phyloP scores from a whole-genome alignment of 2,329 filamentous ascomycete species.

The Pestalotiopsis sp. region DNA sequence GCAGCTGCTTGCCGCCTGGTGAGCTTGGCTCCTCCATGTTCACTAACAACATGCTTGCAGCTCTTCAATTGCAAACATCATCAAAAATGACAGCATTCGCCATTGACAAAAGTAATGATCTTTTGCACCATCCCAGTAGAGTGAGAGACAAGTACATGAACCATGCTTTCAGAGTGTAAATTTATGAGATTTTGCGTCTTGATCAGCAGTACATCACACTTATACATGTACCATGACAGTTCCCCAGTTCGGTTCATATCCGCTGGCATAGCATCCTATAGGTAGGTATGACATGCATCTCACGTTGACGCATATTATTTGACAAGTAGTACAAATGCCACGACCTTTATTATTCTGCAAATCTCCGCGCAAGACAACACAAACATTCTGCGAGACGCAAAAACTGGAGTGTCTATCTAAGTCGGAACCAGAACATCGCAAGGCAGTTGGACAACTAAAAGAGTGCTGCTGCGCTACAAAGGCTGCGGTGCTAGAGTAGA shows the following conservation, averaged over 20 bases:
- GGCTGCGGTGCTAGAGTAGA: not conserved
- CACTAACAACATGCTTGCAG: not conserved
- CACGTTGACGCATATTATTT: not conserved
- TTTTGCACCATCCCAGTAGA: too few relatives aligned
- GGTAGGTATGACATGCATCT: not conserved
- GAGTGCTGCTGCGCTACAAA: not conserved
- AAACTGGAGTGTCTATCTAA: not conserved
- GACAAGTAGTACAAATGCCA: not conserved
- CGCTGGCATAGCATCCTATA: not conserved
- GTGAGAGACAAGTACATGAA: too few relatives aligned
- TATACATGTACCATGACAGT: too few relatives aligned
- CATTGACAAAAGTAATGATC: too few relatives aligned
- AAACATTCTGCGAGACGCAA: not conserved
- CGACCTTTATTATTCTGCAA: not conserved
- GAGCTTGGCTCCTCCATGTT: not conserved
- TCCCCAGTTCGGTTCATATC: not conserved
- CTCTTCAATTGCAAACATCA: not conserved
- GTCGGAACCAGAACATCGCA: not conserved
- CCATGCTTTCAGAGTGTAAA: too few relatives aligned
- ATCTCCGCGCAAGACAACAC: not conserved
- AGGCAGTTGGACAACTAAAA: not conserved
- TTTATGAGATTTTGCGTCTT: too few relatives aligned
- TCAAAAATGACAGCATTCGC: not conserved
- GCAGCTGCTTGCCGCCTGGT: not conserved
- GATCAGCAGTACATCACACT: too few relatives aligned